These are phyloP conservation scores for Calocybe gangraenosa DNA, from an alignment of 768 basidiomycete species.

Conservation along the genomic window DNA sequence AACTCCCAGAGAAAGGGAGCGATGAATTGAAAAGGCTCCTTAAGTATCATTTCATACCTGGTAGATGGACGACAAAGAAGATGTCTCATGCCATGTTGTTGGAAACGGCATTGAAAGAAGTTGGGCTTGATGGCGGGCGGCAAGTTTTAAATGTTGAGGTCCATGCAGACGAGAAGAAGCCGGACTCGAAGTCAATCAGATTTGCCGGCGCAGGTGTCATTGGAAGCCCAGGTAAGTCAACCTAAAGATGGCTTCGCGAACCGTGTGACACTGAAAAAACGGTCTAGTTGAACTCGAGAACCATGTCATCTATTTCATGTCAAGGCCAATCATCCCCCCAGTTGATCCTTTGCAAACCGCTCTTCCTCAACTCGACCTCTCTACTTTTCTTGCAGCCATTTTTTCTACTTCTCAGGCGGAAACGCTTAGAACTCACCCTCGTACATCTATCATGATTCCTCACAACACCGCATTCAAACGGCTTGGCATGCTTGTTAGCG, in stretches of 20 bases:
- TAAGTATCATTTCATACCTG: constrained; percentile 90
- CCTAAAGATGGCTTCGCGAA: too few species aligned
- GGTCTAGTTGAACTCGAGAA: constrained; percentile 66
- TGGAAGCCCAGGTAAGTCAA: constrained; percentile 64
- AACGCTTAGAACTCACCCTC: constrained; percentile 55
- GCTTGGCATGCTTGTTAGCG: constrained; percentile 80
- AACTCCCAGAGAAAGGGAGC: constrained; percentile 61
- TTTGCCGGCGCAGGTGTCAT: constrained; percentile 85
- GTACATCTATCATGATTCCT: constrained; percentile 82
- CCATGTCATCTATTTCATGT: constrained; percentile 85
- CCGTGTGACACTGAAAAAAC: neutral
- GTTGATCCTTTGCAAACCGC: constrained; percentile 76
- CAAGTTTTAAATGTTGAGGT: constrained; percentile 74
- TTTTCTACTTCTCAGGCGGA: constrained; percentile 85
- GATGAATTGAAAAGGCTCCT: constrained; percentile 69
- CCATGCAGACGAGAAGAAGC: constrained; percentile 43
- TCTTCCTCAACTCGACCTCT: constrained; percentile 78
- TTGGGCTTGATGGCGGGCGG: constrained; percentile 60
- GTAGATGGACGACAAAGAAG: constrained; percentile 66
- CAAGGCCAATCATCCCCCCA: constrained; percentile 80
- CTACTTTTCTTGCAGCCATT: constrained; percentile 85
- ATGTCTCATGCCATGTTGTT: constrained; percentile 72
- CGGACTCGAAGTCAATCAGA: constrained; percentile 50
- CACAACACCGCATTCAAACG: constrained; percentile 86
- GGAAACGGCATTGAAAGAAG: constrained; percentile 72